Percentiles rank a stretch among this genome's conserved stretches.
These are phyloP conservation scores for Ogataea allantospora DNA, from an alignment of 805 yeast genomes.

Conservation along the genomic window DNA sequence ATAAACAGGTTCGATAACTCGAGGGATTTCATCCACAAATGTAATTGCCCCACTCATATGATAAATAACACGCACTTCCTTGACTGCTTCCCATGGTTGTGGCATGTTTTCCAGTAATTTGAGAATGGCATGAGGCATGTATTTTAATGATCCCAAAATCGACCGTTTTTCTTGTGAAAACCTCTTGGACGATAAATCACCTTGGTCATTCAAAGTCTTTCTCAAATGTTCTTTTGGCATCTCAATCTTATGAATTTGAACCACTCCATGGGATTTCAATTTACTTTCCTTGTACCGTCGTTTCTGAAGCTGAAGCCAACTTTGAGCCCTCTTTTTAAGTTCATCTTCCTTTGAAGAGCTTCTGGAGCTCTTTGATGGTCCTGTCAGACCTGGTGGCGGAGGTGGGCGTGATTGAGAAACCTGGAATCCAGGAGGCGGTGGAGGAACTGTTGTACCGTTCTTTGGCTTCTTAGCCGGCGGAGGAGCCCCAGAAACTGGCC, in stretches of 20 bases:
- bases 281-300: conserved; percentile 43
- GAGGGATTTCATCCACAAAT: conserved; percentile 87
- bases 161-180: conserved; percentile 84
- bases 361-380: neutral
- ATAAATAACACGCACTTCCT: conserved; percentile 84
- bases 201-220: conserved; percentile 77
- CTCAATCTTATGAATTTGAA: conserved; percentile 63
- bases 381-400: conserved; percentile 29
- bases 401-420: conserved; percentile 16
- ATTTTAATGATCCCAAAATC: conserved; percentile 86
- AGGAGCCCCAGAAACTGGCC: conserved; percentile 10
- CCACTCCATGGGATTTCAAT: conserved; percentile 42
- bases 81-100: conserved; percentile 92
- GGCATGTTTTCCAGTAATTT: conserved; percentile 95
- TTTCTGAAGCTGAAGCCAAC: conserved; percentile 68
- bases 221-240: conserved; percentile 95
- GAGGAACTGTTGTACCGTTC: conserved; percentile 30
- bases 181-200: conserved; percentile 76
- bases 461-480: conserved; percentile 23
- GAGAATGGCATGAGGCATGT: conserved; percentile 91
- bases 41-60: conserved; percentile 94
- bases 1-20: conserved; percentile 90
- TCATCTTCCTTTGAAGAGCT: conserved; percentile 13
- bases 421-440: conserved; percentile 32
- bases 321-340: conserved; percentile 44